Evolutionary conservation across 371 early-diverging fungal species (phyloP).

Genomic region (Catenaria anguillulae): DNA sequence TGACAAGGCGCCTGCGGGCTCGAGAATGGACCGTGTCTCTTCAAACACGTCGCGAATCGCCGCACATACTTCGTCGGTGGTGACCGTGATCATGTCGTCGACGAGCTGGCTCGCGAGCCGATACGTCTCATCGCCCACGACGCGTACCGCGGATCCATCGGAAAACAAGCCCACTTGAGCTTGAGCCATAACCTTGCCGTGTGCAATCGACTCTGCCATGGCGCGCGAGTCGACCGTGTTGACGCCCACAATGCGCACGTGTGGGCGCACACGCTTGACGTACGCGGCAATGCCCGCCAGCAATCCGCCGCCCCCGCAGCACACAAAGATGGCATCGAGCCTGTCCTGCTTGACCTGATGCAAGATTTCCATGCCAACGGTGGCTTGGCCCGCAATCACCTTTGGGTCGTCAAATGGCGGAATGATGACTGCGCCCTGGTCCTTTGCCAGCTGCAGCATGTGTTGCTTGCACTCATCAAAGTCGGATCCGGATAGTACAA

Average conservation of each 20-base stretch:
- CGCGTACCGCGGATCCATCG: conserved; percentile 87
- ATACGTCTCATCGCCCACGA: conserved; percentile 78
- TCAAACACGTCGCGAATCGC: conserved; percentile 96
- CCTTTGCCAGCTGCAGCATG: conserved; percentile 13
- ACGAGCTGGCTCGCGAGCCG: conserved; percentile 38
- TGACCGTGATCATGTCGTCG: conserved; percentile 70
- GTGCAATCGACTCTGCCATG: conserved; percentile 34
- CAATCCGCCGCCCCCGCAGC: conserved; percentile 44
- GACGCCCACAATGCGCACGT: conserved; percentile 10
- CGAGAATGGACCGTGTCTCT: conserved; percentile 83
- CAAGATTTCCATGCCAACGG: conserved; percentile 32
- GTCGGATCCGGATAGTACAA: conserved; percentile 28
- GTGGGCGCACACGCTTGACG: conserved; percentile 22
- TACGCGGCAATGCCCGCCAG: conserved; percentile 31
- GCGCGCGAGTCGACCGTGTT: conserved; percentile 9
- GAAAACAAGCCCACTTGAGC: conserved; percentile 86
- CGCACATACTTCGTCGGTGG: conserved; percentile 92
- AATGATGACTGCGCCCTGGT: conserved; percentile 25
- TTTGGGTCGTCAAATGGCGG: conserved; percentile 29
- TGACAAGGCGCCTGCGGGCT: conserved; percentile 85
- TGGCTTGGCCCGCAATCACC: conserved; percentile 47
- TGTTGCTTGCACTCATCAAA: conserved; percentile 19
- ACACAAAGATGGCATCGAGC: conserved; percentile 34
- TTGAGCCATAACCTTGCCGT: conserved; percentile 43
- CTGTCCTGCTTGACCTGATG: conserved; percentile 18